Percentiles rank a stretch among this genome's conserved stretches.
Evolutionary conservation across 306 rosid species (phyloP).

Genomic region (Sphenostylis stenocarpa): DNA sequence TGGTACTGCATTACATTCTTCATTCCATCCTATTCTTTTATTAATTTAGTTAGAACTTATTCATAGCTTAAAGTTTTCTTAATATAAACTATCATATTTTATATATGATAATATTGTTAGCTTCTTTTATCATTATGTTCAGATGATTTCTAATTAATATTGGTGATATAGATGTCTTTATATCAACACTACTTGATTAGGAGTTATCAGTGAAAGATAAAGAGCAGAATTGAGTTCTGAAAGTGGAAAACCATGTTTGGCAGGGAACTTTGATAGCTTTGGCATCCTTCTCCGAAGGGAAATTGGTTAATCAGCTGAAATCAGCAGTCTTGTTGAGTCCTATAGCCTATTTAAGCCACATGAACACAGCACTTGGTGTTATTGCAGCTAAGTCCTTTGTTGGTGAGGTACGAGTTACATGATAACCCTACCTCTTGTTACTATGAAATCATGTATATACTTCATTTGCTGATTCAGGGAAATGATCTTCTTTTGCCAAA

Average conservation of each 20-base stretch:
- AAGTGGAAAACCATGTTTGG: conserved; percentile 26
- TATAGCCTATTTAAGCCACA: conserved; percentile 74
- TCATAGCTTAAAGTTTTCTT: no score
- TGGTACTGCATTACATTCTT: conserved; percentile 43
- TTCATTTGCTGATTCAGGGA: not conserved
- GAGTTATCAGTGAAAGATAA: no score
- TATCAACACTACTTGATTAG: no score
- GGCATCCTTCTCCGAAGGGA: conserved; percentile 75
- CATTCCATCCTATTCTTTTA: not conserved
- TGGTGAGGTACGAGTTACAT: conserved; percentile 60
- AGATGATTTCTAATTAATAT: no score
- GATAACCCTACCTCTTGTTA: not conserved
- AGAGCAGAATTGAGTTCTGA: not conserved
- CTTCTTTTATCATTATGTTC: no score
- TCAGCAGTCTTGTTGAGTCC: conserved; percentile 85
- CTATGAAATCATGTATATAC: not conserved
- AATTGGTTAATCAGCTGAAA: conserved; percentile 55
- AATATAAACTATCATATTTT: no score
- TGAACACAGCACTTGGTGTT: conserved; percentile 61
- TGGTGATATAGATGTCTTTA: no score
- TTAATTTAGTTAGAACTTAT: not conserved
- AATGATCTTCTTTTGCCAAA: conserved; percentile 4
- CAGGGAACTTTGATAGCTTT: conserved; percentile 78
- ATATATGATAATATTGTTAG: no score
- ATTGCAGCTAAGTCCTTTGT: conserved; percentile 61